Base-by-base conservation (phyloP, 2,329 filamentous ascomycete species). In the Cladosporium sp. region DNA sequence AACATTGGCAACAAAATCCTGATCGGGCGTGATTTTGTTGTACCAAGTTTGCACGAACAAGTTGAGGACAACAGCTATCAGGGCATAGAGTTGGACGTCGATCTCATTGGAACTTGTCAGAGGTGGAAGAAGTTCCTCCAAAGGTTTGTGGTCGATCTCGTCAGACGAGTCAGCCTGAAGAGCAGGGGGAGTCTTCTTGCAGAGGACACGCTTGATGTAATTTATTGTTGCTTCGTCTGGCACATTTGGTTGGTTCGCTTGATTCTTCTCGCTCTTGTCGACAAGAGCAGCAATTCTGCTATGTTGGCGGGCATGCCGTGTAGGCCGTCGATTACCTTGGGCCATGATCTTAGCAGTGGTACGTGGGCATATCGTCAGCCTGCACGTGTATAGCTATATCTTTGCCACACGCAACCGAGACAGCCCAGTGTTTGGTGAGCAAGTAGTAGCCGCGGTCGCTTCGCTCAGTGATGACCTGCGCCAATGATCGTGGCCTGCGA, bases 21-120 rank as follows among this genome's bases (percentile, higher is more conserved):
- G 91, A 78, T 99, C 94, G 3, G 92, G 88, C 1, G 94, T 97
- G 77, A 99, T 95, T 77, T 90, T 94, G 69, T 84, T 85, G 81
- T 99, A 99, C 95, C 95, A 99, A 34, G 88, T 88, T 77, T 95
- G 89, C 43, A 99, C 91, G 76, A 93, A 97, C 69, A 97, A 93
- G 73, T 91, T 89, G 72, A 97, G 84, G 67, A 98, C 88, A 66
- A 98, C 90, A 61, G 95, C 91, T 67, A 99, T 88, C 67, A 98
- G 86, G 30, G 92, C 94, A 76, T 98, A 99, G 5, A 99, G 85
- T 79, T 99, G 91, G 65, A 96, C 81, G 77, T 99, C 95, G 66
- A 98, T 88, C 71, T 96, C 92, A 77, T 97, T 96, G 60, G 92
- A 93, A 81, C 93, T 97, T 58, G 94, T 98, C 74, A 99, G 83